A percentile compares a stretch with the other conserved stretches of the same genome.
These are phyloP conservation scores for Talaromyces funiculosus DNA, from an alignment of 2,329 filamentous ascomycete species.

Conservation along the genomic window DNA sequence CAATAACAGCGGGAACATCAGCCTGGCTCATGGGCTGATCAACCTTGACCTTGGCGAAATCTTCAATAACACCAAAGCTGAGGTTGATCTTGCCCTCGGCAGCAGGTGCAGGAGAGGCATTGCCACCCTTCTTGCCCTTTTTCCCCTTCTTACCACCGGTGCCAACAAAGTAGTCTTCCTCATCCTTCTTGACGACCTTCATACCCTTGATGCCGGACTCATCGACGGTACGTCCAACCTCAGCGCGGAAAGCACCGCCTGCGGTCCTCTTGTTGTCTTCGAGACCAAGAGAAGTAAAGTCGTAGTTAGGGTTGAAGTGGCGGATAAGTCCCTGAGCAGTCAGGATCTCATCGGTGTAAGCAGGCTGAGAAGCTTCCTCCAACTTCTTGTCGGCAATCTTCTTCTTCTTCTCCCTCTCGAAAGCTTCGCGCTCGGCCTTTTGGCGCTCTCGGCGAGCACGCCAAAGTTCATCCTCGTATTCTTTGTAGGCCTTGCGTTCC, in stretches of 20 bases:
- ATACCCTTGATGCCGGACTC: conserved; percentile 79
- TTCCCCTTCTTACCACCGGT: conserved; percentile 77
- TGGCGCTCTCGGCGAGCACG: conserved; percentile 70
- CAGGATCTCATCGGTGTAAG: conserved; percentile 88
- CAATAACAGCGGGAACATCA: conserved; percentile 71
- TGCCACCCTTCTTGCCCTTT: conserved; percentile 70
- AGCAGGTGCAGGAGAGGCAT: conserved; percentile 44
- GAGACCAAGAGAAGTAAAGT: conserved; percentile 57
- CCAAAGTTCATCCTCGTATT: conserved; percentile 78
- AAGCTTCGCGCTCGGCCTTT: conserved; percentile 66
- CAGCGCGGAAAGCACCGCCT: conserved; percentile 69
- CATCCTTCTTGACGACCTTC: conserved; percentile 77
- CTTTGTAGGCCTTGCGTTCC: conserved; percentile 72
- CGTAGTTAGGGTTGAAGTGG: conserved; percentile 81
- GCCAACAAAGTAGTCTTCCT: conserved; percentile 76
- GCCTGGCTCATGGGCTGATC: conserved; percentile 81
- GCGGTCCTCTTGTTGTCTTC: conserved; percentile 36
- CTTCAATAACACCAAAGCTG: conserved; percentile 85
- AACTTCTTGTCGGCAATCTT: conserved; percentile 52
- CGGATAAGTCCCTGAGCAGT: conserved; percentile 80
- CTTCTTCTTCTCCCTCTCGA: conserved; percentile 45
- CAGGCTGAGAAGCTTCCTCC: conserved; percentile 59
- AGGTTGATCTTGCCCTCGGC: conserved; percentile 67
- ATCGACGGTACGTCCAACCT: conserved; percentile 77
- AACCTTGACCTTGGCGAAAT: conserved; percentile 76